Evolutionary conservation across 257 asterid genomes (phyloP).

Genomic region (Coffea canephora): DNA sequence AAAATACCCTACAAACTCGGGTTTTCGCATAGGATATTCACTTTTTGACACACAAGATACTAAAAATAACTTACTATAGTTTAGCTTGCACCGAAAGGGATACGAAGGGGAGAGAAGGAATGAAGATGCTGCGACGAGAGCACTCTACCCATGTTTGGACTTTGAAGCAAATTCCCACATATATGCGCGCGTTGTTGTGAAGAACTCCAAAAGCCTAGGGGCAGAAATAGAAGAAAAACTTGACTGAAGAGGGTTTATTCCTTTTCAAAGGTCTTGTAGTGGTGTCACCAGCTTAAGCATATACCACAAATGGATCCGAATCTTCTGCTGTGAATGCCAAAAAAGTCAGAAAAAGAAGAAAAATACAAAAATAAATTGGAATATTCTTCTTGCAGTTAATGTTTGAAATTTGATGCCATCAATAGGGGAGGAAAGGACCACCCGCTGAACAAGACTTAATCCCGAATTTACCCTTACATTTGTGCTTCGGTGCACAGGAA

Average conservation of each 20-base stretch:
- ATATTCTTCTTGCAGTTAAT: not conserved
- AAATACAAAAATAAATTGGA: not conserved
- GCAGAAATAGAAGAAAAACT: not conserved
- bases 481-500: not conserved
- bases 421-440: too few relatives aligned
- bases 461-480: slow-evolving; percentile 14
- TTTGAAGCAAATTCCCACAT: not conserved
- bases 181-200: not conserved
- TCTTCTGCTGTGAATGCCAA: not conserved
- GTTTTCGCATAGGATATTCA: not conserved
- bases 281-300: slow-evolving; percentile 4
- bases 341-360: not conserved
- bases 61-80: too few relatives aligned
- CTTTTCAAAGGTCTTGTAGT: not conserved
- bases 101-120: not conserved
- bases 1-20: not conserved
- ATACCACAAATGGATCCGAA: slow-evolving; percentile 30
- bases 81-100: not conserved
- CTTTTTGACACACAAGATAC: not conserved
- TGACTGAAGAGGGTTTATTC: not conserved
- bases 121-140: not conserved
- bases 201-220: not conserved
- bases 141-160: not conserved
- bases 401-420: not conserved
- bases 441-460: not conserved